Conservation (phyloP, 331 rosid genomes). For the Spiraea crenata region DNA sequence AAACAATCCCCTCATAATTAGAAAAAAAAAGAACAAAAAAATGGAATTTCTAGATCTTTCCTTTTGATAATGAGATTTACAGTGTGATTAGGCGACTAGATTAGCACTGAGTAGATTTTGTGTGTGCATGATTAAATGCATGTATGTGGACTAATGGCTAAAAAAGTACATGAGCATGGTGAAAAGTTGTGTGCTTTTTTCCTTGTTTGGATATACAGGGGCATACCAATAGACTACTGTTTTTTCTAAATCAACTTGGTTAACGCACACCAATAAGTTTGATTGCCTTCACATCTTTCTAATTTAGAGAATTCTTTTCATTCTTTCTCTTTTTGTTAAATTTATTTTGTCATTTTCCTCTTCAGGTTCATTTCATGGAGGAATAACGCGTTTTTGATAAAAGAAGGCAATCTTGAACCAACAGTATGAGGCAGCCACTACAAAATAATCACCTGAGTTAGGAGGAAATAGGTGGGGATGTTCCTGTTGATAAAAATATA, state of each 20-base stretch:
- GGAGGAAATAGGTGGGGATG: neutral
- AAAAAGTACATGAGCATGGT: neutral
- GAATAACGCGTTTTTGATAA: neutral
- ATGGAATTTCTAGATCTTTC: neutral
- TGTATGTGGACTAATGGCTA: neutral
- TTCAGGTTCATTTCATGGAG: neutral
- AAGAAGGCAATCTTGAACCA: neutral
- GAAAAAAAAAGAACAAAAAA: neutral
- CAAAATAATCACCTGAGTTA: neutral
- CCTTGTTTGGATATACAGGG: neutral
- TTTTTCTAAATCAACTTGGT: constrained; percentile 5
- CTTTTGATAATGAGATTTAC: neutral
- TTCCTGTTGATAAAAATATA: too few species aligned
- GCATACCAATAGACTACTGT: neutral
- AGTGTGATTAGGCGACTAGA: neutral
- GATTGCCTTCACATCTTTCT: too few species aligned
- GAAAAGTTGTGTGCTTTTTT: neutral
- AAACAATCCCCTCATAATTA: neutral
- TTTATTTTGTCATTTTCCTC: too few species aligned
- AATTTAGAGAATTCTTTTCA: too few species aligned
- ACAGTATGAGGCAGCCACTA: neutral
- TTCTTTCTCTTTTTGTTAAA: too few species aligned
- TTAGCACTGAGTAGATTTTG: too few species aligned
- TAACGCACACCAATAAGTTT: neutral
- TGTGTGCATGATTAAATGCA: neutral